Evolutionary conservation across 768 basidiomycete genomes (phyloP), one percentile per base, ranked within the genome.

Genomic region (Leucosporidium scottii): DNA sequence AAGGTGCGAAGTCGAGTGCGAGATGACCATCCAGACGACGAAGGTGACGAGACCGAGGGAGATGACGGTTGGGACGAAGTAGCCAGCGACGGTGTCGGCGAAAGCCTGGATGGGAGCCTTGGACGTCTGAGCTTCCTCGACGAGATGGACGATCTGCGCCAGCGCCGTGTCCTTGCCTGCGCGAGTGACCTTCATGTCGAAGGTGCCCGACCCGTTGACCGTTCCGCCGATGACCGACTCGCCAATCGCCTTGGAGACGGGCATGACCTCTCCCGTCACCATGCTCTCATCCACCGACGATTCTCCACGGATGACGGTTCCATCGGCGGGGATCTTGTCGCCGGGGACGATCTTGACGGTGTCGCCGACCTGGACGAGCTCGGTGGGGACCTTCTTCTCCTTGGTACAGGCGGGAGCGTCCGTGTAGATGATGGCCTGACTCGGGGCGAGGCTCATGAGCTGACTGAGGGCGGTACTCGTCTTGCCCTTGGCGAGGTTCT

Each of bases 101-200:
- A 97, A 96, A 6, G 89, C 90, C 76, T 99, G 96, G 70, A 99
- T 97, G 15, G 96, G 96, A 3, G 96, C 94, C 78, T 98, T 98
- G 66, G 87, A 89, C 4, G 93, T 98, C 79, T 98, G 96, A 1
- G 96, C 96, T 51, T 98, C 93, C 76, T 98, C 93, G 70, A 99
- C 96, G 62, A 98, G 86, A 73, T 86, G 86, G 67, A 98, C 94
- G 70, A 99, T 97, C 79, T 98, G 96, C 5, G 93, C 85, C 15
- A 99, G 83, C 0, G 96, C 93, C 0, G 96, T 97, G 76, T 99
- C 93, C 75, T 91, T 89, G 49, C 96, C 96, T 6, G 96, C 93
- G 18, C 93, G 88, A 1, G 90, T 93, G 74, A 99, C 92, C 39
- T 87, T 79, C 88, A 99, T 93, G 77, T 98, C 91, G 78, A 98